Conservation (phyloP, 805 yeast genomes). For the Ogataea saltuana region DNA sequence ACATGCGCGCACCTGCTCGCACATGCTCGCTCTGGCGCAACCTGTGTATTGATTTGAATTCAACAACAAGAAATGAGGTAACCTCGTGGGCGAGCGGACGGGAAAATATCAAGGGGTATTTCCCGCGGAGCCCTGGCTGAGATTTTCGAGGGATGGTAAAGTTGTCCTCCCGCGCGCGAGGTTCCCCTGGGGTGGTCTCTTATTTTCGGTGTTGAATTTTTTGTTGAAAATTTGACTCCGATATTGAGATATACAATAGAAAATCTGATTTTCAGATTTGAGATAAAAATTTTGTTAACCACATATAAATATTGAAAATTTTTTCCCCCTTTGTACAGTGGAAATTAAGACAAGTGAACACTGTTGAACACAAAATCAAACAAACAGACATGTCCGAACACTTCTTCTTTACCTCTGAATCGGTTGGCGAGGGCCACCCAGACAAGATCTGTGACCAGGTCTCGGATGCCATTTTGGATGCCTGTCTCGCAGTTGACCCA, state of each 20-base stretch:
- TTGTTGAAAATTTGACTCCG: conserved; percentile 7
- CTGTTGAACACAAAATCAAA: background rate
- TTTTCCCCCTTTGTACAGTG: conserved; percentile 11
- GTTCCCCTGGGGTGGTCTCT: background rate
- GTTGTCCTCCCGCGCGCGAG: background rate
- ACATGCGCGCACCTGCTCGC: no score
- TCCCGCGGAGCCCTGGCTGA: no score
- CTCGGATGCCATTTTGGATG: conserved; percentile 96
- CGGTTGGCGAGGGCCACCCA: conserved; percentile 95
- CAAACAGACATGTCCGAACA: conserved; percentile 26
- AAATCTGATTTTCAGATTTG: background rate
- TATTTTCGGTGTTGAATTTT: background rate
- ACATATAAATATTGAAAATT: conserved; percentile 10
- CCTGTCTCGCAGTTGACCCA: conserved; percentile 94
- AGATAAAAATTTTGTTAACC: conserved; percentile 3
- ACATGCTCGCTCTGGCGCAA: no score
- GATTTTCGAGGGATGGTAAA: no score
- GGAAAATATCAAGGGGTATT: no score
- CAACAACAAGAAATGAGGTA: no score
- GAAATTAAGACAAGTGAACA: no score
- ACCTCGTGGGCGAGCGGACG: no score
- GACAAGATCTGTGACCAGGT: conserved; percentile 98
- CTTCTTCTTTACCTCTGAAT: conserved; percentile 58
- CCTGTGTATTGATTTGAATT: no score
- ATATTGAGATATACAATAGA: background rate